Evolutionary conservation across 768 basidiomycete species (phyloP).

Genomic region (Albatrellus ellisii): DNA sequence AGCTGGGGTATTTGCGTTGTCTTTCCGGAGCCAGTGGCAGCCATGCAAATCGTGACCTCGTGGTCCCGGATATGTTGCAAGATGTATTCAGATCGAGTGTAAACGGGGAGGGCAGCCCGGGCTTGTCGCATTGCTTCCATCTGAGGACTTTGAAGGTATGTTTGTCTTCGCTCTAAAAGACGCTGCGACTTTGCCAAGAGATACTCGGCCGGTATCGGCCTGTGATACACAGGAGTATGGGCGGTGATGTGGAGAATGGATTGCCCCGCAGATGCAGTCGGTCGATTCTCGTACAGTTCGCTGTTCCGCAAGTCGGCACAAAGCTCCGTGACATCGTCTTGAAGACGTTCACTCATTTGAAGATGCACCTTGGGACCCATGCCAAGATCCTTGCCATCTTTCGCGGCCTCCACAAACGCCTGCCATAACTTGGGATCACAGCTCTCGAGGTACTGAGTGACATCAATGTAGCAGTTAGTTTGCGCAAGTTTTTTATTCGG

Average conservation of each 20-base stretch:
- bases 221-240: conserved; percentile 14
- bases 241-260: conserved; percentile 2
- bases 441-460: conserved; percentile 71
- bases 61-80: conserved; percentile 56
- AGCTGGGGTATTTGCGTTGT: conserved; percentile 93
- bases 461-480: conserved; percentile 73
- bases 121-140: conserved; percentile 55
- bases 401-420: conserved; percentile 45
- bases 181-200: conserved; percentile 40
- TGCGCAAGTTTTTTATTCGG: conserved; percentile 59
- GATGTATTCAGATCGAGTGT: conserved; percentile 50
- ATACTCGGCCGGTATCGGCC: conserved; percentile 19
- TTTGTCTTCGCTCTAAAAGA: conserved; percentile 38
- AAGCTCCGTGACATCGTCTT: conserved; percentile 60
- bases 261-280: conserved; percentile 17
- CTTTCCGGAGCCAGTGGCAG: conserved; percentile 86
- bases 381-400: conserved; percentile 55
- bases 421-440: conserved; percentile 79
- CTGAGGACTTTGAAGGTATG: conserved; percentile 46
- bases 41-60: conserved; percentile 84
- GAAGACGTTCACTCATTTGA: conserved; percentile 45
- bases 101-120: conserved; percentile 64
- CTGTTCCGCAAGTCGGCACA: conserved; percentile 53
- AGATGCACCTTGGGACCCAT: conserved; percentile 60
- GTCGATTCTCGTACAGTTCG: conserved; percentile 52